Evolutionary conservation across 1,139 yeast genomes (phyloP), one percentile per base, ranked within the genome.

Genomic region (Kluyveromyces sp.): DNA sequence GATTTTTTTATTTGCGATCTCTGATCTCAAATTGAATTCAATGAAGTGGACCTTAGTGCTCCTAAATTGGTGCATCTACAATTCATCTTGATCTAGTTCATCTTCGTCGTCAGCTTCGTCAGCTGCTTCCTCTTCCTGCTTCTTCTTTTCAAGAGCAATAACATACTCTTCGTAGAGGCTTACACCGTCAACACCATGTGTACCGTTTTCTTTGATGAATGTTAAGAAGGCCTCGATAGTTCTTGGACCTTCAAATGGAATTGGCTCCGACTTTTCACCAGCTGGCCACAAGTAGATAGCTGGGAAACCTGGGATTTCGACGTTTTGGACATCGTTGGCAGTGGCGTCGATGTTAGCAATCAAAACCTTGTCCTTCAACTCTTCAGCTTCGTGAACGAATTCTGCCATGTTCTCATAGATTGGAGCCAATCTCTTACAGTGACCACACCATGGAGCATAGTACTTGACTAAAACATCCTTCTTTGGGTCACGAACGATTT

Each of bases 391-490:
- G 48, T 71, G 73, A 67, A 73, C 84, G 49, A 84, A 65, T 45
- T 72, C 81, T 48, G 89, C 97, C 58, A 92, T 78, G 66, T 88
- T 94, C 65, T 86, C 96, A 74, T 83, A 92, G 50, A 74, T 75
- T 64, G 98, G 98, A 49, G 96, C 96, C 69, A 90, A 77, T 70
- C 78, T 87, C 78, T 90, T 90, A 78, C 98, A 90, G 76, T 90
- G 97, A 44, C 97, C 97, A 74, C 98, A 90, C 98, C 98, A 92
- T 70, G 96, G 96, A 48, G 98, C 98, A 65, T 87, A 92, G 72
- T 86, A 90, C 74, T 90, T 88, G 57, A 92, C 90, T 57, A 92
- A 73, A 45, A 92, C 90, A 67, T 92, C 97, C 75, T 87, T 88
- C 49, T 75, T 67, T 45, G 73, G 70, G 63, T 89, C 90, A 36